Evolutionary conservation across 371 early-diverging fungal genomes (phyloP).

Genomic region (Blakeslea trispora): DNA sequence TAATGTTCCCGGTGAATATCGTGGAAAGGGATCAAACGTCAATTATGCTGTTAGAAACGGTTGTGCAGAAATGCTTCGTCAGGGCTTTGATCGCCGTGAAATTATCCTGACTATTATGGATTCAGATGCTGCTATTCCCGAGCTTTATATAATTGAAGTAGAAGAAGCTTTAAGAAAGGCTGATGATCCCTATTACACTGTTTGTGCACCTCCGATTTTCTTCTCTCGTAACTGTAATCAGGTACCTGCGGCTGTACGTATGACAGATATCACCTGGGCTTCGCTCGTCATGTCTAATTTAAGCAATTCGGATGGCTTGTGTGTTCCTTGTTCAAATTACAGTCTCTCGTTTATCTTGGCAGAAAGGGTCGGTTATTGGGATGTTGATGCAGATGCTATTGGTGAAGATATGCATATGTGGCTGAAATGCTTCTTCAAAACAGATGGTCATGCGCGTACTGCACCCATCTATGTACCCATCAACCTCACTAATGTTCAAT

Average conservation of each 20-base stretch:
- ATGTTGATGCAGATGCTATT: conserved; percentile 75
- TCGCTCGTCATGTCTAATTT: conserved; percentile 79
- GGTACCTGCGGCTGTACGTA: conserved; percentile 75
- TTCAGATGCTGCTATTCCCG: conserved; percentile 53
- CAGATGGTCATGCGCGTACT: conserved; percentile 65
- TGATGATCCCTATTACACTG: conserved; percentile 47
- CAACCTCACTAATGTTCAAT: conserved; percentile 75
- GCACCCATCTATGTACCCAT: conserved; percentile 76
- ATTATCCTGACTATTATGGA: conserved; percentile 66
- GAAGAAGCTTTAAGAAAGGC: conserved; percentile 40
- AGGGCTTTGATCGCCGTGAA: conserved; percentile 48
- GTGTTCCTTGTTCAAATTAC: conserved; percentile 79
- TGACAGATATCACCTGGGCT: conserved; percentile 80
- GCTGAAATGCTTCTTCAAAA: conserved; percentile 79
- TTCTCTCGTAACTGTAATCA: conserved; percentile 76
- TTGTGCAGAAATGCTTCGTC: conserved; percentile 32
- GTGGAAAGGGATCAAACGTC: conserved; percentile 79
- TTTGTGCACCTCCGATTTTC: conserved; percentile 75
- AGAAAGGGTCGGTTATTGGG: conserved; percentile 76
- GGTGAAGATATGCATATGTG: conserved; percentile 90
- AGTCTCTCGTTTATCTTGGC: conserved; percentile 71
- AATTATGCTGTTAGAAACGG: conserved; percentile 65
- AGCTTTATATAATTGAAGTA: conserved; percentile 46
- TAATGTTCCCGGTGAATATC: conserved; percentile 69
- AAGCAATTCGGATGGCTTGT: conserved; percentile 64